A percentile compares a stretch with the other conserved stretches of the same genome.
Conservation (phyloP, 257 asterid species). For the Salvia miltiorrhiza region DNA sequence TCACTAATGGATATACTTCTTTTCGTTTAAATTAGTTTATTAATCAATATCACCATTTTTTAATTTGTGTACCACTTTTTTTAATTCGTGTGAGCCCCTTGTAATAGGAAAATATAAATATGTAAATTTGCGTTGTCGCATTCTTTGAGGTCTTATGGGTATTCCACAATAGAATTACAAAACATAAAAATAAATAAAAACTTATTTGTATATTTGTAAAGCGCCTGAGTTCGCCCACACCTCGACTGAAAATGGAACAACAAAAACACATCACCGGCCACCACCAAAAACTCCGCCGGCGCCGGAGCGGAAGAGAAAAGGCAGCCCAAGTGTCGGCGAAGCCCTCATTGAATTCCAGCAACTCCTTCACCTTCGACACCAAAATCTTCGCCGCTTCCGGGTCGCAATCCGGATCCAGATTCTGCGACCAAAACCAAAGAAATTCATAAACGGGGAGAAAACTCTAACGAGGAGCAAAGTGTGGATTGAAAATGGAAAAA, state of each 20-base stretch:
- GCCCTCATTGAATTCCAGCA: slow-evolving; percentile 17
- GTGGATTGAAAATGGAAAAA: neutral
- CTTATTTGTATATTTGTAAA: neutral
- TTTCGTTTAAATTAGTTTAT: no score
- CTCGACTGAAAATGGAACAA: neutral
- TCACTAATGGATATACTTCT: no score
- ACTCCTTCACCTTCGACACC: slow-evolving; percentile 30
- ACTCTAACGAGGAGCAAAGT: neutral
- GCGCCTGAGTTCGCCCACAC: neutral
- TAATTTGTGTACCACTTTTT: no score
- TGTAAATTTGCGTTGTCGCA: no score
- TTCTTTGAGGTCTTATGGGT: no score
- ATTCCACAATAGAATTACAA: no score
- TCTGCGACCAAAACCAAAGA: neutral
- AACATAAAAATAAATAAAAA: no score
- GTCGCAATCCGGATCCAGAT: slow-evolving; percentile 4
- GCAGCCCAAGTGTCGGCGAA: slow-evolving; percentile 14
- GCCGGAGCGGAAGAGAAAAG: slow-evolving; percentile 24
- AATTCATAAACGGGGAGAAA: neutral
- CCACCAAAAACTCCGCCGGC: neutral
- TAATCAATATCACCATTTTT: no score
- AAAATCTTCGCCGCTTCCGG: slow-evolving; percentile 24
- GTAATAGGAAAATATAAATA: no score
- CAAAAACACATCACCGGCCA: neutral
- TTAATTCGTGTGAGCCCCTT: no score